phyloP scores from a whole-genome alignment of 164 flowering plant genomes.

The Magnolia sinica region DNA sequence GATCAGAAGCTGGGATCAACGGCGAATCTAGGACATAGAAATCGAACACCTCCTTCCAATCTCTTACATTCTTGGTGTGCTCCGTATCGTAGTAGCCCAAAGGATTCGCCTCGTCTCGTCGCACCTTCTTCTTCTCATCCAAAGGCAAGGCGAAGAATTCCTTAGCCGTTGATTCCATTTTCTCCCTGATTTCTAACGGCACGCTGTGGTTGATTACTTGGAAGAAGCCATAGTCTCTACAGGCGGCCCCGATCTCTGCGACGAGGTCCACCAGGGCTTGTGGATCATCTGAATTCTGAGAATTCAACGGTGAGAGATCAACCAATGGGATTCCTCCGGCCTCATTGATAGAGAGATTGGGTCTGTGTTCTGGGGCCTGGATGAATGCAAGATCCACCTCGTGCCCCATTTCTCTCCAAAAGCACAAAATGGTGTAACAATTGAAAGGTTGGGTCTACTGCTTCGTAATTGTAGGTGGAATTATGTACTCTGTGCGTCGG shows the following conservation, averaged over 20 bases:
- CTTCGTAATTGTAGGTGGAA: no score
- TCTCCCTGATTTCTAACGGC: slow-evolving; percentile 23
- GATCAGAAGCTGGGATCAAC: slow-evolving; percentile 36
- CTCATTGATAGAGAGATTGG: slow-evolving; percentile 20
- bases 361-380: slow-evolving; percentile 48
- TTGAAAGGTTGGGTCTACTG: no score
- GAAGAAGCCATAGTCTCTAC: slow-evolving; percentile 68
- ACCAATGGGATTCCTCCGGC: slow-evolving; percentile 45
- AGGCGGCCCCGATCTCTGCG: slow-evolving; percentile 38
- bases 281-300: slow-evolving; percentile 1
- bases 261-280: slow-evolving; percentile 16
- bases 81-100: slow-evolving; percentile 59
- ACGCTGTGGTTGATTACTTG: slow-evolving; percentile 73
- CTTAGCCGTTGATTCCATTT: slow-evolving; percentile 25
- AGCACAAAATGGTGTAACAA: not conserved
- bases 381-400: slow-evolving; percentile 43
- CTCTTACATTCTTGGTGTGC: slow-evolving; percentile 71
- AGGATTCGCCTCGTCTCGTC: slow-evolving; percentile 43
- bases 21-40: slow-evolving; percentile 29
- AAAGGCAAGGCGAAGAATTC: slow-evolving; percentile 38
- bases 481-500: no score
- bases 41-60: slow-evolving; percentile 79
- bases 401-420: slow-evolving; percentile 18
- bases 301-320: slow-evolving; percentile 35
- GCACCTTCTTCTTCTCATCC: slow-evolving; percentile 56